Percentiles rank a stretch among this genome's conserved stretches.
phyloP scores from a whole-genome alignment of 495 filamentous ascomycete species.

The Talaromyces thailandensis region DNA sequence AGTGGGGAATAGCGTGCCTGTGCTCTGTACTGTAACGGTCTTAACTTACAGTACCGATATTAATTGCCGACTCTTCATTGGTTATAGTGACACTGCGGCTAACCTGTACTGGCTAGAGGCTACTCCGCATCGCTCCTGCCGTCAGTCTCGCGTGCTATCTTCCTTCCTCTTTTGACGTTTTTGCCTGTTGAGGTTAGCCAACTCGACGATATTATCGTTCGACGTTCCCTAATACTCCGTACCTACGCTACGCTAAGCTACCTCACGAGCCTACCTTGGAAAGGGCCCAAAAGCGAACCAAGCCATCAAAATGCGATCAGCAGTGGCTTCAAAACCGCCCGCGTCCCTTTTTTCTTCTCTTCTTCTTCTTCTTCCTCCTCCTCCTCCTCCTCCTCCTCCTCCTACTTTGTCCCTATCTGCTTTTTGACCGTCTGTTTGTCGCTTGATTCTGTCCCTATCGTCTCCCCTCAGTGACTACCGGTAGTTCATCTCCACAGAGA shows the following conservation, averaged over 20 bases:
- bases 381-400: neutral
- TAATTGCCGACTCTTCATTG: neutral
- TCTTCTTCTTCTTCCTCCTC: neutral
- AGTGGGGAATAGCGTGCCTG: neutral
- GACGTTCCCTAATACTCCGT: too few species aligned
- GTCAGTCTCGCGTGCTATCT: neutral
- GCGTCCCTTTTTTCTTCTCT: neutral
- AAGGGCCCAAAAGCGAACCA: neutral
- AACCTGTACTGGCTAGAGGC: neutral
- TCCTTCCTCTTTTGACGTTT: neutral
- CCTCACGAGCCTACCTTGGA: too few species aligned
- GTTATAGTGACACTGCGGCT: neutral
- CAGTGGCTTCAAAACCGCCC: neutral
- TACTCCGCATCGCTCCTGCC: neutral
- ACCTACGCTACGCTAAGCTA: neutral
- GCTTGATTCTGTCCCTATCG: neutral
- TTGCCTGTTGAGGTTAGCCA: neutral
- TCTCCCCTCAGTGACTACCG: neutral
- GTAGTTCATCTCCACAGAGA: neutral
- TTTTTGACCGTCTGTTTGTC: neutral
- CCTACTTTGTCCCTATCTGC: neutral
- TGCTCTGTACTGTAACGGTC: neutral
- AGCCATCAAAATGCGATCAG: neutral
- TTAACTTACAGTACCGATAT: neutral
- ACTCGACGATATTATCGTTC: neutral